These are phyloP conservation scores for Dryadomyces quercivorus DNA, from an alignment of 2,329 filamentous ascomycete species.

Conservation along the genomic window DNA sequence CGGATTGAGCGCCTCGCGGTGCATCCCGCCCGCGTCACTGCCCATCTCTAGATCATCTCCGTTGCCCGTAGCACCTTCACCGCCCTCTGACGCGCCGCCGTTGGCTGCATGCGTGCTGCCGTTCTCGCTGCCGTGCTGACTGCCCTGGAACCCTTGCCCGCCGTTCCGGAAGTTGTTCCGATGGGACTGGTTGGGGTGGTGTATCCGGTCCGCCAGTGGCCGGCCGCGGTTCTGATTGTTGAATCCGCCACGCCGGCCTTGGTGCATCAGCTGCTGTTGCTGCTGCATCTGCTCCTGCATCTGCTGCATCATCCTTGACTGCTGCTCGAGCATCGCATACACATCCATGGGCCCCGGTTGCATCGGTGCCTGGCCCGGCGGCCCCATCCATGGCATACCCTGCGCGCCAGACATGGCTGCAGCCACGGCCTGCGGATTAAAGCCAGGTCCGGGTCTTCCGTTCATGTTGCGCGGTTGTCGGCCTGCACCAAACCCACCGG, in stretches of 20 bases:
- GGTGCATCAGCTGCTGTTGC: conserved; percentile 42
- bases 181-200: conserved; percentile 36
- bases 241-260: conserved; percentile 27
- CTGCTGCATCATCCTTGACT: conserved; percentile 75
- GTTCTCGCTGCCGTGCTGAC: conserved; percentile 16
- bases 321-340: conserved; percentile 76
- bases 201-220: conserved; percentile 66
- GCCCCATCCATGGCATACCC: conserved; percentile 34
- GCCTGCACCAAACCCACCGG: conserved; percentile 18
- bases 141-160: conserved; percentile 19
- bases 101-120: conserved; percentile 15
- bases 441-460: conserved; percentile 32
- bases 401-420: conserved; percentile 23
- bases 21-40: conserved; percentile 15
- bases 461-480: conserved; percentile 32
- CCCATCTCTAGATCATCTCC: conserved; percentile 54
- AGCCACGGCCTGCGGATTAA: conserved; percentile 37
- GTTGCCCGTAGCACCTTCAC: not conserved
- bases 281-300: conserved; percentile 47
- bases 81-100: not conserved
- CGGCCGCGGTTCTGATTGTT: conserved; percentile 30
- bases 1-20: conserved; percentile 42
- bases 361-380: conserved; percentile 17
- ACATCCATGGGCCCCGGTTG: conserved; percentile 38
- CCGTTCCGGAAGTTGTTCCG: conserved; percentile 36